These are phyloP conservation scores for Lentinula aciculospora DNA, from an alignment of 768 basidiomycete genomes.

Conservation along the genomic window DNA sequence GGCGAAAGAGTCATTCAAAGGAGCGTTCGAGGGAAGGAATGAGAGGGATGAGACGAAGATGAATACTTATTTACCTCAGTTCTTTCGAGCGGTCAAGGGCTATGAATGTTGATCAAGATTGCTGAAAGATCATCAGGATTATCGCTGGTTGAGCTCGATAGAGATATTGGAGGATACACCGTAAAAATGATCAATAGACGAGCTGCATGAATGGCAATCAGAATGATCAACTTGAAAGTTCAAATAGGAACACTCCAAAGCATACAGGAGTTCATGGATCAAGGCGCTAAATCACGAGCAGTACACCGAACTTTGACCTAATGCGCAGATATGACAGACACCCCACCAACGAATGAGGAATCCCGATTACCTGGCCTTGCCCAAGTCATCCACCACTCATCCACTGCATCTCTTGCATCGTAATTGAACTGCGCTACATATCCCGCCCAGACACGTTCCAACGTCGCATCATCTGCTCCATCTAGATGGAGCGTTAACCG, in stretches of 20 bases:
- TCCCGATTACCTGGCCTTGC: not conserved
- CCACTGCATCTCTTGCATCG: constrained; percentile 39
- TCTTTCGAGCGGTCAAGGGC: not conserved
- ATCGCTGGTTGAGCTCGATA: too few relatives aligned
- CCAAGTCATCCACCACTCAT: constrained; percentile 35
- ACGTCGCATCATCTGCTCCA: constrained; percentile 42
- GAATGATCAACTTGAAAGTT: too few relatives aligned
- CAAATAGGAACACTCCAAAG: too few relatives aligned
- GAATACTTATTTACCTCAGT: not conserved
- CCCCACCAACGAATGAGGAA: not conserved
- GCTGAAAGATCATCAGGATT: not conserved
- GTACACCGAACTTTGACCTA: not conserved
- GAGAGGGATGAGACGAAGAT: not conserved
- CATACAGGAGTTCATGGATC: too few relatives aligned
- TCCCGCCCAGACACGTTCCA: constrained; percentile 22
- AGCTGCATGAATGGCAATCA: too few relatives aligned
- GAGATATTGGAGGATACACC: too few relatives aligned
- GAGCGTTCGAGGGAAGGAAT: not conserved
- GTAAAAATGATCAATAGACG: too few relatives aligned
- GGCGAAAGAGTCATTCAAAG: not conserved
- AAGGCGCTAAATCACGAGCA: too few relatives aligned
- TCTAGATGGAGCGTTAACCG: constrained; percentile 7
- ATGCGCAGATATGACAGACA: not conserved
- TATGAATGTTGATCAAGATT: not conserved
- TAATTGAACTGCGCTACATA: constrained; percentile 38